Evolutionary conservation across 2,329 filamentous ascomycete species (phyloP).

Genomic region (Purpureocillium takamizusanense): DNA sequence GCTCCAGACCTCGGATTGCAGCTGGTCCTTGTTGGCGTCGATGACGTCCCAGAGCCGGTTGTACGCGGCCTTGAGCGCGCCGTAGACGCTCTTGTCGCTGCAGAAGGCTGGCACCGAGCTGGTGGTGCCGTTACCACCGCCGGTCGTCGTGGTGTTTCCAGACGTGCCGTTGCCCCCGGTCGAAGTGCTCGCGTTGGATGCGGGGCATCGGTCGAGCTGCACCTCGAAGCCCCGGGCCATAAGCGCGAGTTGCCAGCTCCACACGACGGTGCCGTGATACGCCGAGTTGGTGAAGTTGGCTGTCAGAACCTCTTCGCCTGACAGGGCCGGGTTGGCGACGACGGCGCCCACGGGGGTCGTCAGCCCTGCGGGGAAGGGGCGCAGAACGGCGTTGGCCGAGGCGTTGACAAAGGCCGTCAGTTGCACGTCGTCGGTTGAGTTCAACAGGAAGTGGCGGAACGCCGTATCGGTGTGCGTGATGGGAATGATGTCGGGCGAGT

Average conservation of each 20-base stretch:
- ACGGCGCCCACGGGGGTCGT: conserved; percentile 46
- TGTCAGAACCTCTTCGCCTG: conserved; percentile 34
- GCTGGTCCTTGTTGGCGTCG: conserved; percentile 38
- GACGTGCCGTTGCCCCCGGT: conserved; percentile 3
- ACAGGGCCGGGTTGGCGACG: conserved; percentile 53
- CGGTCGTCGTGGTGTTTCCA: too few species aligned
- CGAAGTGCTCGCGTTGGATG: not conserved
- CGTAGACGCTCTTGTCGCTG: conserved; percentile 30
- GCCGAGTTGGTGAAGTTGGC: conserved; percentile 45
- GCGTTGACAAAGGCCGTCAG: conserved; percentile 47
- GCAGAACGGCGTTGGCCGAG: conserved; percentile 46
- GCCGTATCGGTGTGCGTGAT: conserved; percentile 58
- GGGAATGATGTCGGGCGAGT: conserved; percentile 37
- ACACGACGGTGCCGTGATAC: conserved; percentile 55
- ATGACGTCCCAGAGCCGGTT: conserved; percentile 53
- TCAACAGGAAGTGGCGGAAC: conserved; percentile 54
- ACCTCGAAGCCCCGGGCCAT: conserved; percentile 51
- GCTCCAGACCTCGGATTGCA: conserved; percentile 54
- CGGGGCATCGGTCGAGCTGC: conserved; percentile 43
- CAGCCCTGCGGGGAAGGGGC: conserved; percentile 50
- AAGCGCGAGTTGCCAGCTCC: conserved; percentile 57
- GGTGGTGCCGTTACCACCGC: too few species aligned
- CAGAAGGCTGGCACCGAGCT: conserved; percentile 38
- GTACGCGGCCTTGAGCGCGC: conserved; percentile 40
- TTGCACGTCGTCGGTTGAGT: conserved; percentile 47